Conservation (phyloP, 257 asterid genomes). For the Lavandula angustifolia region DNA sequence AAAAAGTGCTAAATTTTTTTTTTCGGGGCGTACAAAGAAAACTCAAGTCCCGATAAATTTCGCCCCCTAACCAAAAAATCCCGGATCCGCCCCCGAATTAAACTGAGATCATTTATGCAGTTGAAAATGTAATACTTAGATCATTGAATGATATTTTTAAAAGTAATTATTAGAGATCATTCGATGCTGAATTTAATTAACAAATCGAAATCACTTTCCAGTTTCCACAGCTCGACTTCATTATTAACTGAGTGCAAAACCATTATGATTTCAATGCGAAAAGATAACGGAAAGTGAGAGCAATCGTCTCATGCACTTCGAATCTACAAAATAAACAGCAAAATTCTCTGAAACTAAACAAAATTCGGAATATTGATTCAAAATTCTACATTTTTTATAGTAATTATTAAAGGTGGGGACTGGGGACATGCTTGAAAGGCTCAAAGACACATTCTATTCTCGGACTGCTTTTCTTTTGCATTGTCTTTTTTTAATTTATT, state of each 20-base stretch:
- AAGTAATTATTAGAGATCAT: too few species aligned
- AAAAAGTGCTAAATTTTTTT: too few species aligned
- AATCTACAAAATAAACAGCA: not conserved
- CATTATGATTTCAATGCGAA: constrained; percentile 29
- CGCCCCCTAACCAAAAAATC: too few species aligned
- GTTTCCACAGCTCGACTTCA: constrained; percentile 22
- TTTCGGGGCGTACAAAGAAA: too few species aligned
- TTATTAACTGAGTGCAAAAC: constrained; percentile 26
- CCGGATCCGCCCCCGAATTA: too few species aligned
- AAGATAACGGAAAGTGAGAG: constrained; percentile 31
- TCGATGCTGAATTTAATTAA: constrained; percentile 24
- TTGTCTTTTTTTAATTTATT: constrained; percentile 5
- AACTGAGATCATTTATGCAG: constrained; percentile 16
- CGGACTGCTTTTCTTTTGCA: constrained; percentile 19
- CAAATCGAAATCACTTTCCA: constrained; percentile 21
- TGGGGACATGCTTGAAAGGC: constrained; percentile 54
- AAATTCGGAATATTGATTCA: not conserved
- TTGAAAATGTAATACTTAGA: too few species aligned
- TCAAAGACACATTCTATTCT: constrained; percentile 35
- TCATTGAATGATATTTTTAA: too few species aligned
- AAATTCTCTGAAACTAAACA: not conserved
- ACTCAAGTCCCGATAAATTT: too few species aligned
- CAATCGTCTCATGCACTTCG: constrained; percentile 31
- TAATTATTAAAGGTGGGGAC: constrained; percentile 43
- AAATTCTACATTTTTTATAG: constrained; percentile 1